Base-by-base conservation (phyloP, 768 basidiomycete species). In the Mycena kentingensis region DNA sequence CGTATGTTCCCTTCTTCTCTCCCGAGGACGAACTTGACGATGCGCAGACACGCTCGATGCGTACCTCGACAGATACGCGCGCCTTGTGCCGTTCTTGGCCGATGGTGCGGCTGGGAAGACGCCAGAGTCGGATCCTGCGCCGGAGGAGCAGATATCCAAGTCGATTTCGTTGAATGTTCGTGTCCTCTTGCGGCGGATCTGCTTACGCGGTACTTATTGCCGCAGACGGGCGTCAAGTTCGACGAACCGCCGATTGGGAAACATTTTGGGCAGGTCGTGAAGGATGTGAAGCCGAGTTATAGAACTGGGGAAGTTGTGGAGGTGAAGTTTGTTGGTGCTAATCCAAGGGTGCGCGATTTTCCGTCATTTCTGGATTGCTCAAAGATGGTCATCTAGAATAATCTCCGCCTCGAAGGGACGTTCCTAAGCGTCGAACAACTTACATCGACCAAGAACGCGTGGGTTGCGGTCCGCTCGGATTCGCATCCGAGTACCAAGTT, bases 41-140 rank as follows among this genome's bases (percentile, higher is more conserved):
- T n/a, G n/a, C n/a, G n/a, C 46, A 81, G 80, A 70, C 37, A 80
- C 80, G 2, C 67, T 82, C 10, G 80, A 82, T 26, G 77, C 81
- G 4, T 83, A 80, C 55, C 78, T 81, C 39, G 66, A 80, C 63
- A 76, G 75, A 50, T 83, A 83, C 58, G 66, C 68, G 38, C 69
- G 68, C 34, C 68, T 82, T n/a, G 73, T 80, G 10, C 65, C 71
- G 3, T 77, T 68, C 66, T 67, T 81, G n/a, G 70, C 71, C 1
- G 68, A 73, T 24, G 51, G 55, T 27, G 65, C 64, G 2, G 21
- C 52, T 0, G 71, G 67, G 3, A 51, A 38, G 19, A 19, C 62
- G 5, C 76, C 77, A 1, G 51, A 69, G 12, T 74, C 78, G 3
- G 80, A 78, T 59, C 65, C 76, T 38, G 65, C 81, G 11, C 77